Evolutionary conservation across 2,329 filamentous ascomycete species (phyloP).

Genomic region (Ilyonectria mors-panacis): DNA sequence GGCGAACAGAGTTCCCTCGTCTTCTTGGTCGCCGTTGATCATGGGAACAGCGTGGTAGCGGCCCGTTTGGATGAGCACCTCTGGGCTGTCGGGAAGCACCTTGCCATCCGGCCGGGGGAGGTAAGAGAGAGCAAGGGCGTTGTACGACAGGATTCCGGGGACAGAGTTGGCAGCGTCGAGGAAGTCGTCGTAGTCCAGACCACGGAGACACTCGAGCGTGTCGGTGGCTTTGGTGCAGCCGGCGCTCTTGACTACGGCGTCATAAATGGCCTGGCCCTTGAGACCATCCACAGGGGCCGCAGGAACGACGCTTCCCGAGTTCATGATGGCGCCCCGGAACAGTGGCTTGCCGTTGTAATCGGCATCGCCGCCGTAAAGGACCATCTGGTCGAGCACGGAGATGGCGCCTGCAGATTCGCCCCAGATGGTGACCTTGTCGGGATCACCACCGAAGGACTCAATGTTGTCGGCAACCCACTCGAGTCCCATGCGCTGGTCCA

Average conservation of each 20-base stretch:
- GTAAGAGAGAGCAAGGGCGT: constrained; percentile 79
- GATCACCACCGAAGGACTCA: constrained; percentile 82
- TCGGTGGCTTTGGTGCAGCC: constrained; percentile 73
- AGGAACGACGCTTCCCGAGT: constrained; percentile 76
- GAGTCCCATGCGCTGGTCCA: constrained; percentile 80
- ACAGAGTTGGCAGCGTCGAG: constrained; percentile 79
- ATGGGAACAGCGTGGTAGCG: constrained; percentile 65
- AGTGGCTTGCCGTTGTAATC: constrained; percentile 82
- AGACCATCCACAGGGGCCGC: constrained; percentile 74
- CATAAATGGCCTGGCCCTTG: constrained; percentile 77
- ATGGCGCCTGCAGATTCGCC: constrained; percentile 81
- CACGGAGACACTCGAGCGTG: constrained; percentile 77
- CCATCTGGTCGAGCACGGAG: constrained; percentile 83
- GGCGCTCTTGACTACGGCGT: constrained; percentile 71
- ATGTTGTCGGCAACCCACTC: constrained; percentile 87
- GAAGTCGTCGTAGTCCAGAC: constrained; percentile 70
- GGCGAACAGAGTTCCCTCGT: constrained; percentile 83
- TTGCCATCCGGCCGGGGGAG: constrained; percentile 80
- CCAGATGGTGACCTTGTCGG: constrained; percentile 84
- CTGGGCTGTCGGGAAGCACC: constrained; percentile 74
- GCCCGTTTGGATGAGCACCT: constrained; percentile 67
- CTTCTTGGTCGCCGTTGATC: constrained; percentile 81
- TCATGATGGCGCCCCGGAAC: constrained; percentile 85
- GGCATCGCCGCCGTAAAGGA: constrained; percentile 79
- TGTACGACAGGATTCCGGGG: constrained; percentile 77